Evolutionary conservation across 371 early-diverging fungal genomes (phyloP).

Genomic region (Mucor irregularis): DNA sequence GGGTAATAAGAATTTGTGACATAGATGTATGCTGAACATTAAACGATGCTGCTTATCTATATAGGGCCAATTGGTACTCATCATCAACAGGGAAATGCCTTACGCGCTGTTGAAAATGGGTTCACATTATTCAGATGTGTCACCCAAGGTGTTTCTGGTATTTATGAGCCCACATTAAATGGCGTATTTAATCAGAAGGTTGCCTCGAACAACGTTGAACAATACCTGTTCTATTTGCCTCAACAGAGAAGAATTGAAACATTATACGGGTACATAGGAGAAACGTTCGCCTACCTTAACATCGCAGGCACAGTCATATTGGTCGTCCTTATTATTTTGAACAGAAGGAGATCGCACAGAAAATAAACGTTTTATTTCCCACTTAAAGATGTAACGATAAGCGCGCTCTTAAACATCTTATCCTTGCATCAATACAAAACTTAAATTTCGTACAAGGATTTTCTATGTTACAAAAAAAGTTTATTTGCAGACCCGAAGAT

Average conservation of each 20-base stretch:
- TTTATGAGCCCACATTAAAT: conserved; percentile 45
- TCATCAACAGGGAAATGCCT: conserved; percentile 45
- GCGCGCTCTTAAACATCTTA: too few relatives aligned
- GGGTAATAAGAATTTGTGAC: too few relatives aligned
- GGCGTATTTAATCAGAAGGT: conserved; percentile 46
- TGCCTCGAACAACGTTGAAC: conserved; percentile 38
- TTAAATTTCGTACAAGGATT: too few relatives aligned
- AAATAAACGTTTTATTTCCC: too few relatives aligned
- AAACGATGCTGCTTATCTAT: too few relatives aligned
- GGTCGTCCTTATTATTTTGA: background rate
- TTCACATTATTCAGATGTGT: conserved; percentile 55
- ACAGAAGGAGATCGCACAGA: too few relatives aligned
- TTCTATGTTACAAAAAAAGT: too few relatives aligned
- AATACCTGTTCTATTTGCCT: conserved; percentile 49
- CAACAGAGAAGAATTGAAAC: conserved; percentile 44
- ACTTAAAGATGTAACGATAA: too few relatives aligned
- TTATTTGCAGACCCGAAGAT: too few relatives aligned
- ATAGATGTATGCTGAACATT: too few relatives aligned
- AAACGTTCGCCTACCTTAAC: conserved; percentile 44
- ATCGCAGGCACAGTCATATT: background rate
- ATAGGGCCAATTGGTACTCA: conserved; percentile 51
- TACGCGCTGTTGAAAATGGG: conserved; percentile 58
- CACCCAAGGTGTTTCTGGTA: conserved; percentile 52
- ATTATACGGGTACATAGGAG: conserved; percentile 44
- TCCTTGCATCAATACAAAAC: too few relatives aligned